Conservation (phyloP, 2,329 filamentous ascomycete genomes). For the Ophiostoma novo-ulmi region DNA sequence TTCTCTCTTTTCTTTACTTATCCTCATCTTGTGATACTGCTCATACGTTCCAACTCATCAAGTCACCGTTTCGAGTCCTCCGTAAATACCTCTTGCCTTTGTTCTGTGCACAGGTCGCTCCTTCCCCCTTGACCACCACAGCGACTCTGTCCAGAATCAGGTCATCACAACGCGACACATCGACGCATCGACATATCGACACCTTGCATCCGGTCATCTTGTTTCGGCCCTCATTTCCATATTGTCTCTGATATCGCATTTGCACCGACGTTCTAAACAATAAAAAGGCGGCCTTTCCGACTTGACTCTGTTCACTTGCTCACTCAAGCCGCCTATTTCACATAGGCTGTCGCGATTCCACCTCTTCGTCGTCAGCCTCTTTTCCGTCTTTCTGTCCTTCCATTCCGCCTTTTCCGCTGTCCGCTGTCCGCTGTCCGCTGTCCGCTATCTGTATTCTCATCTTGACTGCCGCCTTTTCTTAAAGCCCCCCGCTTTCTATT, state of each 20-base stretch:
- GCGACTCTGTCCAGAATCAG: not conserved
- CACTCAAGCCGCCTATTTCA: not conserved
- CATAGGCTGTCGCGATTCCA: conserved; percentile 3
- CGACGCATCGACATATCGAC: not conserved
- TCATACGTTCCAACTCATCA: not conserved
- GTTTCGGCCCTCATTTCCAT: not conserved
- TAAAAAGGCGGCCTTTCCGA: not conserved
- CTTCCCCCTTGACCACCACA: not conserved
- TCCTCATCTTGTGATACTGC: conserved; percentile 4
- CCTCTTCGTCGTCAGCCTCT: not conserved
- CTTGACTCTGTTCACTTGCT: not conserved
- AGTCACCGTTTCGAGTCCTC: conserved; percentile 5
- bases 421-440: not conserved
- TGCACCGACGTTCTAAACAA: not conserved
- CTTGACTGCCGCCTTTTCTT: no score
- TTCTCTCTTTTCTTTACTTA: not conserved
- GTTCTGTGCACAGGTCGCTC: not conserved
- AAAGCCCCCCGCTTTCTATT: not conserved
- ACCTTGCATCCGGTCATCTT: not conserved
- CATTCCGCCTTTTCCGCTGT: not conserved
- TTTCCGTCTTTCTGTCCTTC: not conserved
- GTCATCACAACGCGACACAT: conserved; percentile 5
- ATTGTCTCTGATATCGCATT: not conserved
- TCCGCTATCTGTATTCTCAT: no score
- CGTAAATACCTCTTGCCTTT: not conserved